Evolutionary conservation across 1,284 basidiomycete genomes (phyloP).

Genomic region (Ceratobasidium sp.): DNA sequence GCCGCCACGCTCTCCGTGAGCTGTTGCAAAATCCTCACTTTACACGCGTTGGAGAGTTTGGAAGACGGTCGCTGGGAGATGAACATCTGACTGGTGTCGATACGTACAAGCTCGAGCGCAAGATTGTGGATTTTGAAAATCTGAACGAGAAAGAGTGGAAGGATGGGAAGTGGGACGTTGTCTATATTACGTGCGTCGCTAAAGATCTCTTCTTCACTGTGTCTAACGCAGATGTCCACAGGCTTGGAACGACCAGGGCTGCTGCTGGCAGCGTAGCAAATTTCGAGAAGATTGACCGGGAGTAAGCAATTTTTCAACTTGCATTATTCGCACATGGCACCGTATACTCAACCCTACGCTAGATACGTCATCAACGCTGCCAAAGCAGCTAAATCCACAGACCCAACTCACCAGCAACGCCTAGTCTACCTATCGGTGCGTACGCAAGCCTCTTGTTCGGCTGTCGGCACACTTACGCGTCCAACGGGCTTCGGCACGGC

Average conservation of each 20-base stretch:
- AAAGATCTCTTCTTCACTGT: slow-evolving; percentile 52
- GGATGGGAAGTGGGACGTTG: slow-evolving; percentile 73
- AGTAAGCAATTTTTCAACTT: slow-evolving; percentile 61
- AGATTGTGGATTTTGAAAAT: slow-evolving; percentile 75
- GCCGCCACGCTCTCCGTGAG: slow-evolving; percentile 68
- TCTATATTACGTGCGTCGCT: slow-evolving; percentile 60
- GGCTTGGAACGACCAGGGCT: slow-evolving; percentile 73
- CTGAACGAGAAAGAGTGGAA: slow-evolving; percentile 66
- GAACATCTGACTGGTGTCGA: slow-evolving; percentile 55
- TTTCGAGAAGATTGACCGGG: slow-evolving; percentile 82
- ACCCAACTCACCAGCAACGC: slow-evolving; percentile 64
- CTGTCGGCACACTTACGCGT: slow-evolving; percentile 12
- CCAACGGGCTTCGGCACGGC: slow-evolving; percentile 15
- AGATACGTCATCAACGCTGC: slow-evolving; percentile 82
- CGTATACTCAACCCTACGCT: slow-evolving; percentile 10
- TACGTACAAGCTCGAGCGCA: slow-evolving; percentile 62
- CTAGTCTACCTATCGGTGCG: slow-evolving; percentile 76
- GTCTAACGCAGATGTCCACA: slow-evolving; percentile 52
- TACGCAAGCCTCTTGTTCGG: not conserved
- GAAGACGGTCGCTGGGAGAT: slow-evolving; percentile 67
- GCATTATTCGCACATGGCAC: not conserved
- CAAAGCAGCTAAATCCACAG: slow-evolving; percentile 68
- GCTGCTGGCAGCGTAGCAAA: slow-evolving; percentile 71
- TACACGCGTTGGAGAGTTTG: slow-evolving; percentile 73
- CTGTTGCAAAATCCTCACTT: slow-evolving; percentile 69